Base-by-base conservation (phyloP, 345 rosid species). In the Citrus sp. region DNA sequence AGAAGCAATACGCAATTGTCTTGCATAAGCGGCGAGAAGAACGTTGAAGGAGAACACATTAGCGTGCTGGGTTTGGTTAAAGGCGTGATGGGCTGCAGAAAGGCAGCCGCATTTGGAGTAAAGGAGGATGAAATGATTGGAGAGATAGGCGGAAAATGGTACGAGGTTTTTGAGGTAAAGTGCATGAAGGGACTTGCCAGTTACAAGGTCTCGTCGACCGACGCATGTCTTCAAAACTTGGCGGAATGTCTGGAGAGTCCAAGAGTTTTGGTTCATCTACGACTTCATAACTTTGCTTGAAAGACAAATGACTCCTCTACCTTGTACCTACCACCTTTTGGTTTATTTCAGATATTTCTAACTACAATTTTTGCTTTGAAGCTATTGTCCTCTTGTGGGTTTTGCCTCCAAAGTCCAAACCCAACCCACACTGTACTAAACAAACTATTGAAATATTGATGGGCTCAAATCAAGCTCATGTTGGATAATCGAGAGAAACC, bases 71-170 rank as follows among this genome's bases (percentile, higher is more conserved):
- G 87, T 86, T 55, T 35, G 85, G 74, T 84, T 67, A 69, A 95
- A 95, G 1, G 85, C 85, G 51, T 83, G 77, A 58, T 79, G 83
- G 61, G 99, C 97, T 10, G 86, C 68, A 55, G 81, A 9, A 12
- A 93, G 84, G 56, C 66, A 88, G 75, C 92, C 87, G 85, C 92
- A 93, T 72, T 90, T 92, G 86, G 98, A 92, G 90, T 92, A 93
- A 37, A 95, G 96, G 80, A 92, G 91, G 79, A 88, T 86, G 85
- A 95, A 93, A 82, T 93, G 97, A 73, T 95, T 95, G 86, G 98
- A 91, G 80, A 93, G 88, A 77, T 89, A 92, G 70, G 96, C 91
- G 40, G 98, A 90, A n/a, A 88, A 59, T 75, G 93, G 88, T 72
- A 92, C 7, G 19, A 88, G 28, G n/a, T 89, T 87, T 71, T 95